phyloP scores from a whole-genome alignment of 2,329 filamentous ascomycete genomes.

The Davidsoniella virescens region DNA sequence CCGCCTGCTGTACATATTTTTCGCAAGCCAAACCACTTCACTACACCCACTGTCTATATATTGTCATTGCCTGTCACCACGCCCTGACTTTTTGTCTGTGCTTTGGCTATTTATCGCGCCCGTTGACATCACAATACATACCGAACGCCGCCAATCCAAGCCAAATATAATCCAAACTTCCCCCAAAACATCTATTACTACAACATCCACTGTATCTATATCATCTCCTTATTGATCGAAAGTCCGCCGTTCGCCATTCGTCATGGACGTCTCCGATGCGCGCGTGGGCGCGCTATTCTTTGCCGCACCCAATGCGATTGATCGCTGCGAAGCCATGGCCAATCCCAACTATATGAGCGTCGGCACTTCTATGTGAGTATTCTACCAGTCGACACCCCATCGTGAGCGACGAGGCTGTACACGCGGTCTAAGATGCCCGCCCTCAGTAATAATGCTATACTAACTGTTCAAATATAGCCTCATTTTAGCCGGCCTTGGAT shows the following conservation, averaged over 20 bases:
- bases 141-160: too few relatives aligned
- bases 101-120: too few relatives aligned
- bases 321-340: slow-evolving; percentile 14
- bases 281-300: slow-evolving; percentile 7
- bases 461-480: slow-evolving; percentile 27
- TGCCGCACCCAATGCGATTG: slow-evolving; percentile 1
- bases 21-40: too few relatives aligned
- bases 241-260: background rate
- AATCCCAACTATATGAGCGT: slow-evolving; percentile 13
- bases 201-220: too few relatives aligned
- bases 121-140: too few relatives aligned
- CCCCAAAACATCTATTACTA: too few relatives aligned
- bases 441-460: background rate
- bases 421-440: background rate
- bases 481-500: slow-evolving; percentile 71
- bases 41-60: too few relatives aligned
- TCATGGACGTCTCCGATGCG: slow-evolving; percentile 18
- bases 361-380: slow-evolving; percentile 13
- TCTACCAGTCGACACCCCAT: background rate
- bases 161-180: too few relatives aligned
- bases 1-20: too few relatives aligned
- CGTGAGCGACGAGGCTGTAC: background rate
- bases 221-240: too few relatives aligned
- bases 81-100: too few relatives aligned
- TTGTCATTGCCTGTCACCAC: too few relatives aligned